These are phyloP conservation scores for Ziziphus jujuba DNA, from an alignment of 306 rosid genomes.

Conservation along the genomic window DNA sequence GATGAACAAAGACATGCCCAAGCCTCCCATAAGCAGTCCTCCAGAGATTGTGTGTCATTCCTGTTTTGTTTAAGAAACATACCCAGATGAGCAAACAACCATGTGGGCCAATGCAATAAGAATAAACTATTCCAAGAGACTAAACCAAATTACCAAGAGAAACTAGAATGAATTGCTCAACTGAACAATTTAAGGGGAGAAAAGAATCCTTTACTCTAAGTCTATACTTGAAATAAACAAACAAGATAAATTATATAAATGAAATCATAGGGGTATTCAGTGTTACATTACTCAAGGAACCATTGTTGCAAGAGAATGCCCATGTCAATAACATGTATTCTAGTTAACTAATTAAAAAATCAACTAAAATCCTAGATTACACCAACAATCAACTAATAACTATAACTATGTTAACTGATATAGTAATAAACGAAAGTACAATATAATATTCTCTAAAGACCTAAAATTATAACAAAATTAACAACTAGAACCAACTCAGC, in stretches of 20 bases:
- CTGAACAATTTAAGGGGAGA: slow-evolving; percentile 1
- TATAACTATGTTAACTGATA: background rate
- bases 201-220: background rate
- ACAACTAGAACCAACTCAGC: background rate
- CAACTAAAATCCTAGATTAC: background rate
- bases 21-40: slow-evolving; percentile 98
- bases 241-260: background rate
- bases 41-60: slow-evolving; percentile 60
- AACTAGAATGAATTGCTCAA: background rate
- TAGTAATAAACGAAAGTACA: no score
- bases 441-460: background rate
- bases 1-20: slow-evolving; percentile 96
- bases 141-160: slow-evolving; percentile 4
- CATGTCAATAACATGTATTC: background rate
- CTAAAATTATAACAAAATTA: background rate
- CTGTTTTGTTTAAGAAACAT: slow-evolving; percentile 37
- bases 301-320: background rate
- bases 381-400: background rate
- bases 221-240: background rate
- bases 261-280: background rate
- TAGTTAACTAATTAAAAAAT: background rate
- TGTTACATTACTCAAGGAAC: background rate
- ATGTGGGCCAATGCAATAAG: slow-evolving; percentile 27
- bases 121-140: slow-evolving; percentile 5
- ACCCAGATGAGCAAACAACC: slow-evolving; percentile 34